Evolutionary conservation across 139 green algal genomes (phyloP).

Genomic region (Pedinophyceae sp.): DNA sequence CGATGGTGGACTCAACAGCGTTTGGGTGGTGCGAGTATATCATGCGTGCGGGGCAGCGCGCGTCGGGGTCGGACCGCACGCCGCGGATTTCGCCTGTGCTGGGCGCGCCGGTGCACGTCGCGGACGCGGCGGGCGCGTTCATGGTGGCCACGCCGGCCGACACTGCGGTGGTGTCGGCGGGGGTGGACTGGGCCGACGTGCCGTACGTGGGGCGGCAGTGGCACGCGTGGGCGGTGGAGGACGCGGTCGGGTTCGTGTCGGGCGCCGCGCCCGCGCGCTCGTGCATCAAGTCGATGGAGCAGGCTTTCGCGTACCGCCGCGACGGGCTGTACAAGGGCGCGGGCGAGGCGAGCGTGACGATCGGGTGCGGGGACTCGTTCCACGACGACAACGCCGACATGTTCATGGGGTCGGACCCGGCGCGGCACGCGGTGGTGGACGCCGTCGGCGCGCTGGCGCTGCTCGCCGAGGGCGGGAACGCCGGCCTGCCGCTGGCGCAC

Average conservation of each 20-base stretch:
- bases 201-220: neutral
- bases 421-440: slow-evolving; percentile 25
- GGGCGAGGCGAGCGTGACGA: too few relatives aligned
- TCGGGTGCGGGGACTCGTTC: too few relatives aligned
- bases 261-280: too few relatives aligned
- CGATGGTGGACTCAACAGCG: slow-evolving; percentile 19
- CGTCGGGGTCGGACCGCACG: neutral
- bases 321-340: too few relatives aligned
- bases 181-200: neutral
- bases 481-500: slow-evolving; percentile 14
- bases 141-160: neutral
- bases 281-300: neutral
- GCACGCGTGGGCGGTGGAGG: neutral
- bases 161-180: neutral
- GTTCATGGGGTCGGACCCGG: slow-evolving; percentile 16
- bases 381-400: slow-evolving; percentile 10
- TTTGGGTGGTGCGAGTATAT: slow-evolving; percentile 13
- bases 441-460: slow-evolving; percentile 22
- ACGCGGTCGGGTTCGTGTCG: neutral
- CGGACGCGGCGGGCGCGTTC: neutral
- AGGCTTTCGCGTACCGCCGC: too few relatives aligned
- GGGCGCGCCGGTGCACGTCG: neutral
- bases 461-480: slow-evolving; percentile 4
- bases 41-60: neutral
- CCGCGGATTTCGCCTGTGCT: neutral